A percentile compares a stretch with the other conserved stretches of the same genome.
phyloP scores from a whole-genome alignment of 345 rosid genomes.

The Eucalyptus globulus region DNA sequence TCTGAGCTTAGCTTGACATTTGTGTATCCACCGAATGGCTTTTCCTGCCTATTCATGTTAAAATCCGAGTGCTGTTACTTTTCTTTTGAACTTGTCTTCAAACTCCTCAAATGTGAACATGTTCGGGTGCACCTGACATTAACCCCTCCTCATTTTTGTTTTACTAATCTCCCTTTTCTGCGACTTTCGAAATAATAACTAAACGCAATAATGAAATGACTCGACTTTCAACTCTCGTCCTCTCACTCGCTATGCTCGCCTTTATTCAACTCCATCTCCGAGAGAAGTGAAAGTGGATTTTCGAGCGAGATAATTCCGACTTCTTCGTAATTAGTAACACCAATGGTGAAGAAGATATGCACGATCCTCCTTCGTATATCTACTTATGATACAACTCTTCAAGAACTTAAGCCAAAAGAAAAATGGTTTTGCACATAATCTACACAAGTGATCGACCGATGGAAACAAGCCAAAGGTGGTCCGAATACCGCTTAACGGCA shows the following conservation, averaged over 20 bases:
- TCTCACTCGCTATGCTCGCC: not conserved
- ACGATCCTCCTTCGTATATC: not conserved
- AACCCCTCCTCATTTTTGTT: not conserved
- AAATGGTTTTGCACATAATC: not conserved
- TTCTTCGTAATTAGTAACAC: not conserved
- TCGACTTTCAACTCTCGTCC: not conserved
- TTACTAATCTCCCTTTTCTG: not conserved
- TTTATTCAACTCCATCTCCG: not conserved
- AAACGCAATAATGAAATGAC: not conserved
- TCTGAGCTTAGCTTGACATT: not conserved
- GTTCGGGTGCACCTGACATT: not conserved
- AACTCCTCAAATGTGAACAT: not conserved
- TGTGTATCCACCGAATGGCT: not conserved
- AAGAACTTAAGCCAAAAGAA: not conserved
- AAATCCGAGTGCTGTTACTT: not conserved
- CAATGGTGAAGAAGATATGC: not conserved
- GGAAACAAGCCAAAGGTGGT: not conserved
- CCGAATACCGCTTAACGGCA: not conserved
- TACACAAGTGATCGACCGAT: not conserved
- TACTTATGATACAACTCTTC: not conserved
- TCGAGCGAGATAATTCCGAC: not conserved
- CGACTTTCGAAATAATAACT: not conserved
- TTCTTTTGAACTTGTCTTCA: not conserved
- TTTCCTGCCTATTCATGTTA: not conserved
- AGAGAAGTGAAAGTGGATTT: not conserved